Evolutionary conservation across 2,329 filamentous ascomycete genomes (phyloP), one percentile per base, ranked within the genome.

Genomic region (Aureobasidium lini): DNA sequence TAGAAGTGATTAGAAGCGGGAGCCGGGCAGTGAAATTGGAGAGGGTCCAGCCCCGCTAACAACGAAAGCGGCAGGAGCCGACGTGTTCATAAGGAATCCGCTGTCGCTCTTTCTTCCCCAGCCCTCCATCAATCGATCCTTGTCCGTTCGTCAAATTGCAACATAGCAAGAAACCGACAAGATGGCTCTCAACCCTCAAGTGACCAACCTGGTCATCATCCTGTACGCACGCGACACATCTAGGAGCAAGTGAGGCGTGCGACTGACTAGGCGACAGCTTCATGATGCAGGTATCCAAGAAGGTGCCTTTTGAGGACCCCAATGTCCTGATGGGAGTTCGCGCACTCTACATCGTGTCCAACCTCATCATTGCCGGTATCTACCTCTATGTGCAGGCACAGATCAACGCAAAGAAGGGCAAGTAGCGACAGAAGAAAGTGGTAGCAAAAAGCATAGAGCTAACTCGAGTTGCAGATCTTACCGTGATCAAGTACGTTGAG

Each of bases 201-300:
- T 57, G 70, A 90, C 89, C 75, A 96, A 96, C 83, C 82, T 96
- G 75, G 81, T 90, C 79, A 91, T 96, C 86, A 92, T 95, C 79
- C 84, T 96, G 68, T 75, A 60, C 50, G 66, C 40, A 32, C 48
- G 53, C 37, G 40, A 52, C 28, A 43, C 16, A n/a, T 34, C 7
- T 36, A 32, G 10, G 23, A 28, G 10, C 7, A 29, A 28, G 10
- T 16, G 13, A 32, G 42, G 23, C 28, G 47, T 44, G 40, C 39
- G 34, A 43, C 49, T 60, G 28, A 62, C 61, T 32, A 36, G 50
- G 11, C 32, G 31, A 31, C 59, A 64, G 67, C 68, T 89, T 89
- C 73, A 95, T 96, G 88, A 96, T 97, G 90, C 93, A 96, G 82
- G 88, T 95, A 63, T 89, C 91, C 68, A 97, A 97, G 84, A 90